phyloP scores from a whole-genome alignment of 441 rosid genomes.

The Raphanus hybrid region DNA sequence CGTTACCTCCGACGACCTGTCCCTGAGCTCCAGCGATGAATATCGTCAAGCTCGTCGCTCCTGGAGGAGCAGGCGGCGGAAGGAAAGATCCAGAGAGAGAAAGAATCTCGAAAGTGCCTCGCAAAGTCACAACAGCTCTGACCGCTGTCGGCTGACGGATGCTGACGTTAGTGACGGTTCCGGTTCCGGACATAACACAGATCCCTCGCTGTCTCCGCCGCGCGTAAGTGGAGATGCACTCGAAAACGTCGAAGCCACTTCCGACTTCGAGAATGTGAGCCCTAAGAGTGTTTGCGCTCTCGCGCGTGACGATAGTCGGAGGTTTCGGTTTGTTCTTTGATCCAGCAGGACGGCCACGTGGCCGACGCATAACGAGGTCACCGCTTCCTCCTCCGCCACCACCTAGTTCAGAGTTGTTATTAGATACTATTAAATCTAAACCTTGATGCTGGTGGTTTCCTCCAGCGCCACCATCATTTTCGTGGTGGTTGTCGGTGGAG shows the following conservation, averaged over 20 bases:
- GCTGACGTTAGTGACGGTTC: constrained; percentile 87
- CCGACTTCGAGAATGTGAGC: constrained; percentile 98
- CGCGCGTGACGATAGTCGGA: constrained; percentile 85
- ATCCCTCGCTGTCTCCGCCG: constrained; percentile 89
- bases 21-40: constrained; percentile 91
- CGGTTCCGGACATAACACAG: constrained; percentile 85
- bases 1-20: constrained; percentile 92
- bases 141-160: constrained; percentile 87
- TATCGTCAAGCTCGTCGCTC: constrained; percentile 88
- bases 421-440: constrained; percentile 51
- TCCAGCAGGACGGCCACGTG: constrained; percentile 91
- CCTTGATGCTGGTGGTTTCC: constrained; percentile 45
- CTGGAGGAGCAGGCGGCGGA: constrained; percentile 98
- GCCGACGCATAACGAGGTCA: constrained; percentile 69
- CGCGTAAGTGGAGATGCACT: constrained; percentile 81
- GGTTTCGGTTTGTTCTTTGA: constrained; percentile 92
- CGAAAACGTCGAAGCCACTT: constrained; percentile 87
- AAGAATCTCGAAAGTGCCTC: constrained; percentile 88
- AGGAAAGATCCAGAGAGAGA: constrained; percentile 91
- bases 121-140: constrained; percentile 74
- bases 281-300: constrained; percentile 90
- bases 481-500: constrained; percentile 51
- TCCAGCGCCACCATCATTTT: constrained; percentile 44
- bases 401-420: constrained; percentile 32
- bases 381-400: constrained; percentile 28